Base-by-base conservation (phyloP, 2,329 filamentous ascomycete species). In the Huntiella bhutanensis region DNA sequence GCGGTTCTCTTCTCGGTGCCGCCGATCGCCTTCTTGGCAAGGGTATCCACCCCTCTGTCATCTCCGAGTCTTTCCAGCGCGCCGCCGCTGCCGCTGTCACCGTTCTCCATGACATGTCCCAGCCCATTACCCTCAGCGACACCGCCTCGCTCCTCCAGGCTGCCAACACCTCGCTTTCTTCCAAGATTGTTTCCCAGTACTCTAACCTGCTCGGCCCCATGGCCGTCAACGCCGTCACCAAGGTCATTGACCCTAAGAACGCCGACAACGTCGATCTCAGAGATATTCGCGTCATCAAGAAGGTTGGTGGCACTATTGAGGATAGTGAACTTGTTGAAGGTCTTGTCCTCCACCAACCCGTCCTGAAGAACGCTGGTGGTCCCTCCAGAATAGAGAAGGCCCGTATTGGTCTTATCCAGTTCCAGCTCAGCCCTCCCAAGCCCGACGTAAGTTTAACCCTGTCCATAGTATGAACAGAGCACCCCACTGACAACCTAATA, bases 141-240 rank as follows among this genome's bases (percentile, higher is more conserved):
- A 87, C 84, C 49, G 71, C 83, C 39, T 86, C 86, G 36, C 80
- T 98, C 51, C 78, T 96, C 53, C 92, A 96, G 70, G 91, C 91
- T 52, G 91, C 91, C 54, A 93, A 91, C 55, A 98, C 91, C 43
- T 94, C 91, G 34, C 77, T 98, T 47, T 95, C 87, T 43, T 96
- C 91, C 56, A 98, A 98, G 69, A 96, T 98, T 58, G 91, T 98
- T 52, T 91, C 88, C 50, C 88, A 96, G 65, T 87, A 98, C 65
- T 91, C 91, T 33, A 91, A 87, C 61, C 74, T 88, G 36, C 75
- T 98, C 15, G 88, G 85, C n/a, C 85, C 86, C 48, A 98, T 98
- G 83, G 91, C 91, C 38, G 91, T 98, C 49, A 92, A 96, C 62
- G 83, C 91, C 16, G 88, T 98, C 45, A 77, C 88, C 52, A 92